Conservation (phyloP, 805 yeast species). For the Kodamaea leandrae region DNA sequence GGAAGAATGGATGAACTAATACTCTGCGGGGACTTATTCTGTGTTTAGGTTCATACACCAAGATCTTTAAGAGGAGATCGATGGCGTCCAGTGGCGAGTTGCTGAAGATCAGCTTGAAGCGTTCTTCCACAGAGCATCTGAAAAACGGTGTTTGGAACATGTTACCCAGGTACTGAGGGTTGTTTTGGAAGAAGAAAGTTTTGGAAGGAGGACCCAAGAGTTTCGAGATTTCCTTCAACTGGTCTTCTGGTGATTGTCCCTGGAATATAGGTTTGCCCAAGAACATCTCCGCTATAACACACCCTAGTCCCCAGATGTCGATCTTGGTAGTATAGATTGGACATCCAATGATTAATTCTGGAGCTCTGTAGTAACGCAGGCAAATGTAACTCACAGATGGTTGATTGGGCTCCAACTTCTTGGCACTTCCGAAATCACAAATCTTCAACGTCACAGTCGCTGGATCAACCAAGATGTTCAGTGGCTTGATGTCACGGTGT, state of each 20-base stretch:
- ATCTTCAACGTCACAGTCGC: slow-evolving; percentile 62
- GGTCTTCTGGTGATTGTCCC: slow-evolving; percentile 86
- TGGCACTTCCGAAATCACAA: slow-evolving; percentile 86
- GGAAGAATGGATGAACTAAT: slow-evolving; percentile 84
- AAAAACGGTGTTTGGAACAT: slow-evolving; percentile 64
- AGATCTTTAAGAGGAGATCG: slow-evolving; percentile 73
- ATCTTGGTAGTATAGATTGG: slow-evolving; percentile 84
- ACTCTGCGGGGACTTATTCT: slow-evolving; percentile 81
- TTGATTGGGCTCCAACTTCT: slow-evolving; percentile 70
- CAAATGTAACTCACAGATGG: slow-evolving; percentile 95
- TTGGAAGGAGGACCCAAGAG: slow-evolving; percentile 81
- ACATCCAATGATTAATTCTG: slow-evolving; percentile 91
- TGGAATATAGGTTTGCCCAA: slow-evolving; percentile 94
- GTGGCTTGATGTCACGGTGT: slow-evolving; percentile 83
- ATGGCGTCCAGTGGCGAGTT: slow-evolving; percentile 83
- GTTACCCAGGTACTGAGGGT: slow-evolving; percentile 74
- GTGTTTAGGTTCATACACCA: slow-evolving; percentile 86
- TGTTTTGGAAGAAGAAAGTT: slow-evolving; percentile 67
- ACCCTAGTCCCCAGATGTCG: slow-evolving; percentile 97
- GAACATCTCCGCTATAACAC: slow-evolving; percentile 92
- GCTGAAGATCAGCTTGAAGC: slow-evolving; percentile 48
- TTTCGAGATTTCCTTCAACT: slow-evolving; percentile 86
- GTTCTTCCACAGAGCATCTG: slow-evolving; percentile 50
- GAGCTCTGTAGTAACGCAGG: slow-evolving; percentile 93
- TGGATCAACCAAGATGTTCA: slow-evolving; percentile 77